Conservation (phyloP, 2,329 filamentous ascomycete species). For the Sphaceloma murrayae region DNA sequence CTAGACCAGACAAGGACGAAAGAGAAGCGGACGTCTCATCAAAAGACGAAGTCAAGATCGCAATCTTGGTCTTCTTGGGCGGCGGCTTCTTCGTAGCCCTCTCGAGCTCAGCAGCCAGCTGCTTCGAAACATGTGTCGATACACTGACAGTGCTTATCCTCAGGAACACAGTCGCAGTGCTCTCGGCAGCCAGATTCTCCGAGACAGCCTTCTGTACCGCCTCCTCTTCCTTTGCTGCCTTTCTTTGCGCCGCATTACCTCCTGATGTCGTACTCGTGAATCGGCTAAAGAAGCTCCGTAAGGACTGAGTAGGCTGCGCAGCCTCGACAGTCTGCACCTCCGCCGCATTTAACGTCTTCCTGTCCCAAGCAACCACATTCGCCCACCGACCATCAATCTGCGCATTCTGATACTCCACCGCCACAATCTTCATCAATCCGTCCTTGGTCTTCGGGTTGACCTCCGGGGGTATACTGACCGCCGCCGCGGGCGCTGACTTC, state of each 20-base stretch:
- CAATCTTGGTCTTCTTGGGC: slow-evolving; percentile 74
- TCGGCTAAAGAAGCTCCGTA: slow-evolving; percentile 71
- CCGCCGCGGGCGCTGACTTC: slow-evolving; percentile 68
- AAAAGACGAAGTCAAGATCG: slow-evolving; percentile 84
- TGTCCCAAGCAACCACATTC: slow-evolving; percentile 78
- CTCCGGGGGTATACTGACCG: slow-evolving; percentile 64
- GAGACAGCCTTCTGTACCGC: slow-evolving; percentile 52
- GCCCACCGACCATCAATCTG: slow-evolving; percentile 90
- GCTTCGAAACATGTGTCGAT: slow-evolving; percentile 60
- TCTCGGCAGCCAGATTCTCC: slow-evolving; percentile 61
- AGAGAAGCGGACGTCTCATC: slow-evolving; percentile 65
- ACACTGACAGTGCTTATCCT: slow-evolving; percentile 78
- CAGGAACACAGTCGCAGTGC: slow-evolving; percentile 74
- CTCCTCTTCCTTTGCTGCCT: slow-evolving; percentile 53
- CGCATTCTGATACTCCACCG: slow-evolving; percentile 74
- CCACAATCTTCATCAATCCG: slow-evolving; percentile 73
- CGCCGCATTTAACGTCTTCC: slow-evolving; percentile 27
- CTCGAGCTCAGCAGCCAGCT: slow-evolving; percentile 77
- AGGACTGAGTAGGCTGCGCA: slow-evolving; percentile 40
- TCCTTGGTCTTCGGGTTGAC: slow-evolving; percentile 76
- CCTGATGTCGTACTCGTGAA: slow-evolving; percentile 52
- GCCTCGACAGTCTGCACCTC: slow-evolving; percentile 19
- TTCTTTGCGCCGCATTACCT: slow-evolving; percentile 40
- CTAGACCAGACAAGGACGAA: slow-evolving; percentile 40
- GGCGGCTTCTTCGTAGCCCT: slow-evolving; percentile 95